phyloP scores from a whole-genome alignment of 306 rosid genomes.

The Prunus mira region DNA sequence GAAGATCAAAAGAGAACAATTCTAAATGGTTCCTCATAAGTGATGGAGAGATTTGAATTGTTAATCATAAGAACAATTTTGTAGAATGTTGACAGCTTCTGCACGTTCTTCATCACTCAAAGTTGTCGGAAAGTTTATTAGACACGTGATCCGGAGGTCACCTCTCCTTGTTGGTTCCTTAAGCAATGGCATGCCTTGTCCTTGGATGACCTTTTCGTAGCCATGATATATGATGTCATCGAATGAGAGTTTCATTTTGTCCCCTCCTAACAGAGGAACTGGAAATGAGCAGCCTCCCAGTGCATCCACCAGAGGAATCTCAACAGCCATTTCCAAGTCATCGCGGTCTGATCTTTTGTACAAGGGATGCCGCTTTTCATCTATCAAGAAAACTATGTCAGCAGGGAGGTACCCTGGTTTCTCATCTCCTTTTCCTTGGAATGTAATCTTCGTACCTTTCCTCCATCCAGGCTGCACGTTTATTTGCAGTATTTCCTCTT shows the following conservation, averaged over 20 bases:
- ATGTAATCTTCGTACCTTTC: slow-evolving; percentile 77
- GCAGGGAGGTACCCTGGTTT: slow-evolving; percentile 91
- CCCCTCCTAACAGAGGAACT: slow-evolving; percentile 78
- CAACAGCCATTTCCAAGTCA: slow-evolving; percentile 63
- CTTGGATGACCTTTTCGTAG: slow-evolving; percentile 57
- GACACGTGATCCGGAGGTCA: slow-evolving; percentile 64
- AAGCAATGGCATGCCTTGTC: slow-evolving; percentile 81
- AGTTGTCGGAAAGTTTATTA: slow-evolving; percentile 51
- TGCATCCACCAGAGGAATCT: slow-evolving; percentile 68
- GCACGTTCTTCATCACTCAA: slow-evolving; percentile 54
- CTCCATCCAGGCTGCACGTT: slow-evolving; percentile 89
- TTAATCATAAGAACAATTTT: slow-evolving; percentile 40
- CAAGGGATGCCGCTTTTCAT: slow-evolving; percentile 64
- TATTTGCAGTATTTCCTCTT: slow-evolving; percentile 60
- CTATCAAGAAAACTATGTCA: slow-evolving; percentile 63
- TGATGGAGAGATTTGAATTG: neutral
- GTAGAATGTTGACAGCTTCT: slow-evolving; percentile 55
- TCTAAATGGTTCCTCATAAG: neutral
- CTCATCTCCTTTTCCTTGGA: slow-evolving; percentile 89
- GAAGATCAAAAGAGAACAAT: neutral
- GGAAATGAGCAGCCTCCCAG: slow-evolving; percentile 76
- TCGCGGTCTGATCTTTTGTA: slow-evolving; percentile 54
- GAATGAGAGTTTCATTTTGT: slow-evolving; percentile 51
- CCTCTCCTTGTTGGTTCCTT: slow-evolving; percentile 56
- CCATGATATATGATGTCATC: slow-evolving; percentile 66